Percentiles rank a stretch among this genome's conserved stretches.
Evolutionary conservation across 1,284 basidiomycete genomes (phyloP).

Genomic region (Golubevia pallescens): DNA sequence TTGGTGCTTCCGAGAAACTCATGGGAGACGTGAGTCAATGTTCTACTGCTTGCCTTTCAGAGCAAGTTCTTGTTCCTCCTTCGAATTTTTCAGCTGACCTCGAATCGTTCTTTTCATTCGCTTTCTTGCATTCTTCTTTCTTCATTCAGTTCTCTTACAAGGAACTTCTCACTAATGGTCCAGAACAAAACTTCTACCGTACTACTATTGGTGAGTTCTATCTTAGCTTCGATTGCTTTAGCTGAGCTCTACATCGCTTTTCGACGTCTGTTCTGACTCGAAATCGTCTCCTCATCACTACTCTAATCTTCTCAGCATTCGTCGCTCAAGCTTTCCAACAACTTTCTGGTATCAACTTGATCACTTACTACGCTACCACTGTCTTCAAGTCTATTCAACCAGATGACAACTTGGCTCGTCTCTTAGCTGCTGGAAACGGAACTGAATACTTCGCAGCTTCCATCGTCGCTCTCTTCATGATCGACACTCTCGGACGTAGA

Average conservation of each 20-base stretch:
- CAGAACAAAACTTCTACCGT: constrained; percentile 73
- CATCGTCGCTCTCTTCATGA: constrained; percentile 70
- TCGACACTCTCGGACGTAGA: constrained; percentile 70
- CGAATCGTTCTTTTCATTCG: background rate
- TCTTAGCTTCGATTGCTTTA: background rate
- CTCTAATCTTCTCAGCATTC: constrained; percentile 41
- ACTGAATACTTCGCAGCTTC: constrained; percentile 75
- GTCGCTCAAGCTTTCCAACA: constrained; percentile 76
- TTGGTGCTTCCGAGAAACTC: constrained; percentile 27
- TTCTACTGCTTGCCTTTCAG: too few species aligned
- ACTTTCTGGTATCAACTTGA: constrained; percentile 73
- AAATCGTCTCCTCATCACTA: background rate
- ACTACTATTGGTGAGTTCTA: constrained; percentile 67
- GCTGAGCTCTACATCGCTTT: background rate
- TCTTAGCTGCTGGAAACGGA: constrained; percentile 75
- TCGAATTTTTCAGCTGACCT: background rate
- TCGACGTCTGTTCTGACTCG: too few species aligned
- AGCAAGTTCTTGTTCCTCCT: background rate
- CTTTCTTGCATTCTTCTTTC: background rate
- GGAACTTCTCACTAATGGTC: constrained; percentile 72
- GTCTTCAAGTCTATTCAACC: constrained; percentile 49
- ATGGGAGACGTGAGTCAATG: constrained; percentile 18
- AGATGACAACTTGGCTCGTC: constrained; percentile 71
- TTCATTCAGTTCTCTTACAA: constrained; percentile 62
- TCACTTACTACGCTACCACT: constrained; percentile 70